A percentile compares a stretch with the other conserved stretches of the same genome.
Evolutionary conservation across 2,329 filamentous ascomycete species (phyloP).

Genomic region (Fusarium globosum): DNA sequence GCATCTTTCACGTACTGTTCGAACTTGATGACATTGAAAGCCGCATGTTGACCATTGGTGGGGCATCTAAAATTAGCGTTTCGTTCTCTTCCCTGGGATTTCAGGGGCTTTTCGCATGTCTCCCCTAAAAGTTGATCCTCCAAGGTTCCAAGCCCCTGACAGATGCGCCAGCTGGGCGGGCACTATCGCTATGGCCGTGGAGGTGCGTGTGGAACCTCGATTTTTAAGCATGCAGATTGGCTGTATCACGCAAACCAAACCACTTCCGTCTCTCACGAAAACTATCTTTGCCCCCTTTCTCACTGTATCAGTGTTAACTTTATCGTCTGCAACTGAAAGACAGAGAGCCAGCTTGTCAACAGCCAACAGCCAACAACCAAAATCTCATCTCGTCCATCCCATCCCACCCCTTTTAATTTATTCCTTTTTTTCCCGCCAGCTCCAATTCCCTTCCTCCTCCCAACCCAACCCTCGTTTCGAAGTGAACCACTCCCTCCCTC

Average conservation of each 20-base stretch:
- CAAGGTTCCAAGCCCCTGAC: conserved; percentile 30
- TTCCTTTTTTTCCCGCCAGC: conserved; percentile 25
- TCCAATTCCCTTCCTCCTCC: conserved; percentile 6
- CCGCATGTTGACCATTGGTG: conserved; percentile 24
- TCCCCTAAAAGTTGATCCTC: conserved; percentile 13
- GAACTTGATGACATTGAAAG: conserved; percentile 31
- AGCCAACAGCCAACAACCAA: conserved; percentile 7
- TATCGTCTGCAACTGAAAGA: conserved; percentile 3
- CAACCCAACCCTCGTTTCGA: conserved; percentile 19
- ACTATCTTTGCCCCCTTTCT: conserved; percentile 34
- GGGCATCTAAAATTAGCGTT: conserved; percentile 42
- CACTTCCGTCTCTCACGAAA: conserved; percentile 25
- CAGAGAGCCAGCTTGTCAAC: conserved; percentile 20
- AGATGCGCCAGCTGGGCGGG: conserved; percentile 14
- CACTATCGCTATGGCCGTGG: conserved; percentile 24
- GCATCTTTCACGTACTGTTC: neutral
- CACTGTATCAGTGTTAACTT: neutral
- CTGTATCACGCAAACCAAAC: conserved; percentile 28
- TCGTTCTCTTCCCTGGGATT: neutral
- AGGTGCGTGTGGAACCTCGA: conserved; percentile 14
- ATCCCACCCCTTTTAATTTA: conserved; percentile 27
- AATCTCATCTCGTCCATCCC: conserved; percentile 5
- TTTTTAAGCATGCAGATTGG: conserved; percentile 35
- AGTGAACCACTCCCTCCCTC: conserved; percentile 16
- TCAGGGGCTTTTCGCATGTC: conserved; percentile 31